A percentile compares a stretch with the other conserved stretches of the same genome.
phyloP scores from a whole-genome alignment of 169 alveolate genomes.

The Cryptosporidium baileyi region DNA sequence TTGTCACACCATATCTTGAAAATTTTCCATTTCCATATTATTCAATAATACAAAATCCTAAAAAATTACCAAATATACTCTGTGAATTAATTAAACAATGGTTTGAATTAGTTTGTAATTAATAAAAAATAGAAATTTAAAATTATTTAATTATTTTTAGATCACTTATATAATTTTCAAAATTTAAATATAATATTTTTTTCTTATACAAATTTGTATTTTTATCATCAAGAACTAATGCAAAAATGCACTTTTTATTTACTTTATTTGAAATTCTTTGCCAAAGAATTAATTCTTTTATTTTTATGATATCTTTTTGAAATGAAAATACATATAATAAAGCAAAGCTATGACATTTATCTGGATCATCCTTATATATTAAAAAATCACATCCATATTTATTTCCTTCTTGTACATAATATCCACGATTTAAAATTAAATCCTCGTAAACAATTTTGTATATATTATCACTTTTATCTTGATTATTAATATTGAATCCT shows the following conservation, averaged over 20 bases:
- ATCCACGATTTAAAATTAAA: neutral
- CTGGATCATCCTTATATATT: constrained; percentile 40
- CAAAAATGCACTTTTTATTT: constrained; percentile 8
- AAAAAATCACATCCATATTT: constrained; percentile 57
- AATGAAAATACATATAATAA: neutral
- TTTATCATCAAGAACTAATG: neutral
- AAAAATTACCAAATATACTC: constrained; percentile 79
- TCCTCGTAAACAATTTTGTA: constrained; percentile 7
- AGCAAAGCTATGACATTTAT: constrained; percentile 16
- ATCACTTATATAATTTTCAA: neutral
- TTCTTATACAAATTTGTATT: neutral
- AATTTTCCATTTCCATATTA: constrained; percentile 96
- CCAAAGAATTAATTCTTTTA: constrained; percentile 38
- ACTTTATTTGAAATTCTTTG: constrained; percentile 37
- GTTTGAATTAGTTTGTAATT: constrained; percentile 47
- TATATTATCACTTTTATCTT: neutral
- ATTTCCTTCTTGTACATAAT: constrained; percentile 37
- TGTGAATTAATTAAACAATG: constrained; percentile 86
- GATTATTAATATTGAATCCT: neutral
- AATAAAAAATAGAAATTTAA: neutral
- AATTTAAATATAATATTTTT: neutral
- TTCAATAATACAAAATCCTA: constrained; percentile 89
- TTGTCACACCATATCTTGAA: constrained; percentile 89
- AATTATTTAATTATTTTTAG: constrained; percentile 6
- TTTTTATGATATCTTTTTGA: neutral